Base-by-base conservation (phyloP, 2,329 filamentous ascomycete genomes). In the Ophiocordyceps unilateralis region DNA sequence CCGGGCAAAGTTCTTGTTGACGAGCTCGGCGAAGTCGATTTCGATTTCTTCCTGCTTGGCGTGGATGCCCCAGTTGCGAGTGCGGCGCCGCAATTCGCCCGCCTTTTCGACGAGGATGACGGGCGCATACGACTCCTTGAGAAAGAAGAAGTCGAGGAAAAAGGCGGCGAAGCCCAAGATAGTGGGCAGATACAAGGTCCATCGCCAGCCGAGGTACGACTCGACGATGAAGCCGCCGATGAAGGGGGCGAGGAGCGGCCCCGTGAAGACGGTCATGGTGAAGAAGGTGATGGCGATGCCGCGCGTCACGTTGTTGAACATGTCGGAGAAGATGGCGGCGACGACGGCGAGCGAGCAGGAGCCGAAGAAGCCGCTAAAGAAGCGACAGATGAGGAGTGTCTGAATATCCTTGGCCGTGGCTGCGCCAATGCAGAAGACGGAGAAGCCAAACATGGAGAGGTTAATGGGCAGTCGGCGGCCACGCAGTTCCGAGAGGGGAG, bases 301-400 rank as follows among this genome's bases (percentile, higher is more conserved):
- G 49, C 78, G 68, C 39, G 70, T 73, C 48, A 67, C 65, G 58
- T 80, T 77, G 59, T 76, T 72, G 51, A 80, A 79, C 73, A 83
- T 78, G 58, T 85, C 81, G 20, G 75, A 76, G 59, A 83, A 83
- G 43, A 83, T 75, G 45, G 78, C 80, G 4, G 76, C 79, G 43
- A 81, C 79, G 54, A 83, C 68, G 50, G 83, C 72, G 37, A 85
- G 61, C 2, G 78, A 75, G 46, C 74, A 79, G 42, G 78, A 79
- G 23, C 80, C 81, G 48, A 81, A 81, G 55, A 83, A 81, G 41
- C 83, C 83, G 46, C 66, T 65, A 51, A 87, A 83, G 63, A 89
- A 84, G 14, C 83, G 76, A 53, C 76, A 78, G 45, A 87, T 70
- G 21, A 83, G 64, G 19, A 89, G 64, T 0, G 79, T 78, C 52